Evolutionary conservation across 768 basidiomycete genomes (phyloP).

Genomic region (Tremella fuciformis): DNA sequence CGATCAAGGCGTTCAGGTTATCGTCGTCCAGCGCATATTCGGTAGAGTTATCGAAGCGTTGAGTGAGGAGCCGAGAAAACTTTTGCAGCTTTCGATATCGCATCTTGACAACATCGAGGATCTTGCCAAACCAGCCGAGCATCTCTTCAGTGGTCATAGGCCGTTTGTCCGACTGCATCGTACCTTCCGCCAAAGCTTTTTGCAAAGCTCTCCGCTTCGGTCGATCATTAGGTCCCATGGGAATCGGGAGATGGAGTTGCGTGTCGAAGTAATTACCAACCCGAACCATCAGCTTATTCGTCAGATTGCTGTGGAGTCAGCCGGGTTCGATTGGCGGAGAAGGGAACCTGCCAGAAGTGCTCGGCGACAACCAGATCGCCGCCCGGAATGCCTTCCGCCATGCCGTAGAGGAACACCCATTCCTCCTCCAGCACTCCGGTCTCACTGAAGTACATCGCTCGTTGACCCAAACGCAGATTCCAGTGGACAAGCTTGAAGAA

Average conservation of each 20-base stretch:
- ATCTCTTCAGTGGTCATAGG: constrained; percentile 76
- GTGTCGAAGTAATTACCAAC: constrained; percentile 93
- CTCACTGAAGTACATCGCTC: constrained; percentile 94
- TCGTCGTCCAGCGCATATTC: constrained; percentile 42
- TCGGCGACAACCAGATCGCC: constrained; percentile 91
- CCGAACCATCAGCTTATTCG: constrained; percentile 86
- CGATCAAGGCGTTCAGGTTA: constrained; percentile 53
- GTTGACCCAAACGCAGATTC: constrained; percentile 89
- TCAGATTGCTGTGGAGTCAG: constrained; percentile 65
- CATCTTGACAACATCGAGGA: constrained; percentile 84
- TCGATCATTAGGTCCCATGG: constrained; percentile 21
- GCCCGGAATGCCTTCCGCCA: constrained; percentile 78
- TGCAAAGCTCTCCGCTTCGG: neutral
- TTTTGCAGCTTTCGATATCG: constrained; percentile 92
- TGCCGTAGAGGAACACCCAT: constrained; percentile 91
- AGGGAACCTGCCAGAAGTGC: constrained; percentile 73
- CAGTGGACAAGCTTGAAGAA: constrained; percentile 93
- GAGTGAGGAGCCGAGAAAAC: constrained; percentile 74
- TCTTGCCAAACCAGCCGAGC: constrained; percentile 84
- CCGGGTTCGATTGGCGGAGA: neutral
- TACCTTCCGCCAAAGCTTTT: constrained; percentile 2
- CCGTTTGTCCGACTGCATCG: constrained; percentile 10
- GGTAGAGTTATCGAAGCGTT: constrained; percentile 70
- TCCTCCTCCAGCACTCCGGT: constrained; percentile 96
- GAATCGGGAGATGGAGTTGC: constrained; percentile 64